Evolutionary conservation across 768 basidiomycete genomes (phyloP), one percentile per base, ranked within the genome.

Genomic region (Boletus vermiculosoides): DNA sequence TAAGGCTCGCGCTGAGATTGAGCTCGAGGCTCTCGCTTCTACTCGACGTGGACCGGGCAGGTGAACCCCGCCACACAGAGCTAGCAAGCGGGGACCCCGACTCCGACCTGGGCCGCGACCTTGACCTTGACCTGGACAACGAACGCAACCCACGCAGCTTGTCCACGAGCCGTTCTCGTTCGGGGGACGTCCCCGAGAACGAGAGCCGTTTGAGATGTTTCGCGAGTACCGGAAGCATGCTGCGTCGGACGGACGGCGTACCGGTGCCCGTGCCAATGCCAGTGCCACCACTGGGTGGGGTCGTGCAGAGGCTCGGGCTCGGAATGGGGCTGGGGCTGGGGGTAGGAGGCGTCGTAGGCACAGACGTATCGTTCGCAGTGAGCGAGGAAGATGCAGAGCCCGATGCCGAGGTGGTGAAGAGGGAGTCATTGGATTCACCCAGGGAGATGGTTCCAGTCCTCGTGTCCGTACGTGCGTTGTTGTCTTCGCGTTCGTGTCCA

Each of bases 211-310:
- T 52, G 31, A 72, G 55, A 25, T 63, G 69, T n/a, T 63, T 69
- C 28, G 58, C 63, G 34, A 66, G 58, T 2, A 72, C 61, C 13
- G 69, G 71, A 5, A 69, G 66, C 68, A 72, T 71, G 52, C 68
- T 71, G 13, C 64, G 60, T 36, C 61, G 58, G 8, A 61, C n/a
- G 20, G 66, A 61, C 20, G 45, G 49, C 8, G 49, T 50, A 0
- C 36, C 22, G 6, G 52, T 42, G 11, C 52, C 22, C 1, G 41
- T 37, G 9, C 50, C 22, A 33, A 57, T 41, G 25, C 25, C 46
- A 2, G 15, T 46, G 31, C 31, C 46, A 9, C 12, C 20, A 4
- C 39, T 42, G 33, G 56, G 42, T 5, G 63, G 46, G 33, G 56
- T 48, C 37, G 36, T 36, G 5, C 42, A 46, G 16, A 55, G 31